These are phyloP conservation scores for Podila minutissima DNA, from an alignment of 192 early-diverging fungal genomes.

Conservation along the genomic window DNA sequence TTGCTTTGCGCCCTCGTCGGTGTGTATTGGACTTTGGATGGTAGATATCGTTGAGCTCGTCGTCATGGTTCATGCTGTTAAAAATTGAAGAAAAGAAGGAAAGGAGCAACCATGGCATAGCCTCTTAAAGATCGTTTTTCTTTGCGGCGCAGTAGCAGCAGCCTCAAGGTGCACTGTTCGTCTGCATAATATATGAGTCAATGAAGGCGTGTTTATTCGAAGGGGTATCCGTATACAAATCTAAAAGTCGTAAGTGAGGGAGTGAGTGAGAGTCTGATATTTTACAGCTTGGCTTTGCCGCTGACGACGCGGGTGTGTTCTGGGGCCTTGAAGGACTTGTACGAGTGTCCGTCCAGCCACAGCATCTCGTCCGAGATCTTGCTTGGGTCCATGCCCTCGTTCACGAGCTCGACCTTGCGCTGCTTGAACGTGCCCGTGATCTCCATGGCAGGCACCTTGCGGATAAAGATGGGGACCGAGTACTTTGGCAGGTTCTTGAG, in stretches of 20 bases:
- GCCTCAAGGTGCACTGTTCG: too few species aligned
- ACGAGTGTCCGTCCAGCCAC: slow-evolving; percentile 57
- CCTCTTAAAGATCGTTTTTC: too few species aligned
- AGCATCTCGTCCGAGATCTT: slow-evolving; percentile 53
- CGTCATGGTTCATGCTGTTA: neutral
- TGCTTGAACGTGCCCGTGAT: slow-evolving; percentile 66
- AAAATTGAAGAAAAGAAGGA: too few species aligned
- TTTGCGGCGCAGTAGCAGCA: too few species aligned
- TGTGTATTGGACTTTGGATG: neutral
- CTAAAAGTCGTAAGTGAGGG: too few species aligned
- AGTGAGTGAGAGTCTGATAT: neutral
- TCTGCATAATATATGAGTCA: too few species aligned
- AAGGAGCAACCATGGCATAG: too few species aligned
- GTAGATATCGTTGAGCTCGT: neutral
- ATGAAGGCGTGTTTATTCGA: too few species aligned
- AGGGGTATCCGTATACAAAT: too few species aligned
- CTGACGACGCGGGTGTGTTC: slow-evolving; percentile 33
- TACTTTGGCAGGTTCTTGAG: slow-evolving; percentile 65
- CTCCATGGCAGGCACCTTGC: slow-evolving; percentile 64
- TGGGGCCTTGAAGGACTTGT: slow-evolving; percentile 52
- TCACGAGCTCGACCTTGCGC: slow-evolving; percentile 56
- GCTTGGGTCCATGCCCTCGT: slow-evolving; percentile 58
- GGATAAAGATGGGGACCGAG: slow-evolving; percentile 73
- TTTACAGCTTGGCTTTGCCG: slow-evolving; percentile 39
- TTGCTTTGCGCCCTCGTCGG: neutral